Percentiles rank a stretch among this genome's conserved stretches.
Evolutionary conservation across 2,329 filamentous ascomycete genomes (phyloP).

Genomic region (Aaosphaeria arxii): DNA sequence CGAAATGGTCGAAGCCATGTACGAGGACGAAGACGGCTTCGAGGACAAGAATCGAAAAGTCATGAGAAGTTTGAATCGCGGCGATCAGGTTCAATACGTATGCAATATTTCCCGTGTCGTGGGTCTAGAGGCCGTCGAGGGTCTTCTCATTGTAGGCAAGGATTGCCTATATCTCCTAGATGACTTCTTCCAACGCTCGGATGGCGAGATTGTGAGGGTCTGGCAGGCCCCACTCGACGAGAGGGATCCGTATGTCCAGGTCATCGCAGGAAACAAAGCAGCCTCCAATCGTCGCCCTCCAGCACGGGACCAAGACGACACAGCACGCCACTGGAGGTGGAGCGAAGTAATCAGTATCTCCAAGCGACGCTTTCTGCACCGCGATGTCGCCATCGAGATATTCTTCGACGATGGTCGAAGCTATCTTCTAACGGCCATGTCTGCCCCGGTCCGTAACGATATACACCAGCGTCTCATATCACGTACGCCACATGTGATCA

Average conservation of each 20-base stretch:
- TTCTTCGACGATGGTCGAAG: constrained; percentile 97
- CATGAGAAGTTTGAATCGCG: constrained; percentile 86
- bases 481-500: constrained; percentile 77
- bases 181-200: constrained; percentile 90
- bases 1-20: constrained; percentile 91
- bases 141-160: constrained; percentile 88
- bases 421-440: constrained; percentile 85
- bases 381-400: constrained; percentile 93
- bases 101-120: constrained; percentile 95
- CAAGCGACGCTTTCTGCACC: constrained; percentile 90
- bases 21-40: constrained; percentile 78
- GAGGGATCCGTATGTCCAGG: constrained; percentile 90
- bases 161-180: constrained; percentile 92
- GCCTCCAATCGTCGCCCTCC: constrained; percentile 44
- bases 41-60: constrained; percentile 99
- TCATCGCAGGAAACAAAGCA: constrained; percentile 78
- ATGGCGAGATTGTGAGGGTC: constrained; percentile 95
- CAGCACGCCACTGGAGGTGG: constrained; percentile 92
- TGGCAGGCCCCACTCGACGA: constrained; percentile 91
- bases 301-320: constrained; percentile 51
- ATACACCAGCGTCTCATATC: constrained; percentile 71
- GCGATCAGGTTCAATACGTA: constrained; percentile 88
- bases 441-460: constrained; percentile 70
- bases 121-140: constrained; percentile 89
- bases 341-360: constrained; percentile 91